Evolutionary conservation across 768 basidiomycete species (phyloP), one percentile per base, ranked within the genome.

Genomic region (Termitomyces sp.): DNA sequence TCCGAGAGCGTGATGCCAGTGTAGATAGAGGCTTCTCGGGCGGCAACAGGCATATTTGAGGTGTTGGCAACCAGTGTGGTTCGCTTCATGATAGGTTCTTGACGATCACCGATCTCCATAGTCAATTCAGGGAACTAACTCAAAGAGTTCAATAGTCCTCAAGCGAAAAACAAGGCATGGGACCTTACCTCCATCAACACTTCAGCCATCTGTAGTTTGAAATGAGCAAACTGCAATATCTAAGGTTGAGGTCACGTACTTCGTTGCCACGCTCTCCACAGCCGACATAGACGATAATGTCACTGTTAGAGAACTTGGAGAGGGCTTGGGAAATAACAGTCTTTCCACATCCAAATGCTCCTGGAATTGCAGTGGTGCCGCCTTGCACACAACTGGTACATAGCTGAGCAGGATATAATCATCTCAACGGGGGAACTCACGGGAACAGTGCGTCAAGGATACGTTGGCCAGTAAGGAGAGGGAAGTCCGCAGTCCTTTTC

Each of bases 1-100:
- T 99, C 97, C 28, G 97, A 95, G 22, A 98, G 86, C 1, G 97
- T 98, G 77, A 98, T 98, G 68, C 97, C 97, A 57, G 97, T 99
- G 78, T 99, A 99, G 73, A 99, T 98, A 20, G 96, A 98, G 5
- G 97, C 97, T 77, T 99, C 97, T 66, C 97, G 93, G 48, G 97
- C 97, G 48, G 97, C 97, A 68, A 99, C 97, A 67, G 97, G 97
- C 97, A 99, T 99, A 80, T 98, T 98, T 53, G 97, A 99, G 3
- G 97, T 99, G 74, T 99, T 99, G 66, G 97, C 97, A 63, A 99
- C 96, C 24, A 99, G 87, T 15, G 96, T 94, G 0, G 97, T 99
- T 62, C 97, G 96, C 78, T 99, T 99, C 97, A 99, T 99, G 82
- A 99, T 98, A 38, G 97, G 97, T 74, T 99, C 97, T 83, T 96